Evolutionary conservation across 257 asterid species (phyloP).

Genomic region (Fraxinus quadrangulata): DNA sequence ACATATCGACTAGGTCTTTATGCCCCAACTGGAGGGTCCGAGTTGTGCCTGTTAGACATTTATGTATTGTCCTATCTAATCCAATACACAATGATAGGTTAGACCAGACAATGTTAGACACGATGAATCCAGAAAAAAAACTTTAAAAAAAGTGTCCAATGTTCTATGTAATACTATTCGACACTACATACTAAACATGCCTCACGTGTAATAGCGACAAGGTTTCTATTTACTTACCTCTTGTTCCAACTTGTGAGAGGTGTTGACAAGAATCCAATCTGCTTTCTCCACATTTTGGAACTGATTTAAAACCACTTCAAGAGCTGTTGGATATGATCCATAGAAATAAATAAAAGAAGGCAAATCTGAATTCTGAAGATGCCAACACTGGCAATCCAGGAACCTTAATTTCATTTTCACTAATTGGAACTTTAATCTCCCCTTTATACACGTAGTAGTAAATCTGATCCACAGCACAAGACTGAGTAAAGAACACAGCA

Average conservation of each 20-base stretch:
- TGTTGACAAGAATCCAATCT: constrained; percentile 16
- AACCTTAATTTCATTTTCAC: not conserved
- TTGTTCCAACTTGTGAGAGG: not conserved
- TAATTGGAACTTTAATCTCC: not conserved
- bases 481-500: constrained; percentile 39
- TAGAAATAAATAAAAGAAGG: not conserved
- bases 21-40: too few species aligned
- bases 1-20: not conserved
- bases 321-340: not conserved
- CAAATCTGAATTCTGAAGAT: not conserved
- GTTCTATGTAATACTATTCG: too few species aligned
- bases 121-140: not conserved
- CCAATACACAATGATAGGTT: too few species aligned
- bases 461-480: constrained; percentile 11
- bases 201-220: too few species aligned
- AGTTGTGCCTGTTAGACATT: too few species aligned
- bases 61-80: too few species aligned
- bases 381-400: not conserved
- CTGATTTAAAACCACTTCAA: not conserved
- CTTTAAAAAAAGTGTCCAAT: too few species aligned
- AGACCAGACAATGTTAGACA: not conserved
- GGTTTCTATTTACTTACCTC: not conserved
- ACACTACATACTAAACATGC: too few species aligned
- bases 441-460: not conserved
- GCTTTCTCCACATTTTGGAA: not conserved